Evolutionary conservation across 2,329 filamentous ascomycete species (phyloP).

Genomic region (Fusarium anguioides): DNA sequence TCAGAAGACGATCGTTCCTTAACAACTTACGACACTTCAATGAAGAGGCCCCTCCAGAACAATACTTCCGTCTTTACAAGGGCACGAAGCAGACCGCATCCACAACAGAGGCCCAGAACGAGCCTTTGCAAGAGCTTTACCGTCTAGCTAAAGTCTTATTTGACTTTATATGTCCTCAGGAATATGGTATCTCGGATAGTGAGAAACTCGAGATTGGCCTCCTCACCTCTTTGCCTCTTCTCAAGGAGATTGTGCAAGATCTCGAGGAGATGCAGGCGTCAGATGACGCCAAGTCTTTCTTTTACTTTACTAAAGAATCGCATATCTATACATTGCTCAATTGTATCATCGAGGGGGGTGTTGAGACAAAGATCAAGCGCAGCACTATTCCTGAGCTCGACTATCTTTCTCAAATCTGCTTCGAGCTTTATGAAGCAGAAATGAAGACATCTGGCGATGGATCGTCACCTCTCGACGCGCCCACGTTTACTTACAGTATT

Average conservation of each 20-base stretch:
- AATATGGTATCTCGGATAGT: slow-evolving; percentile 94
- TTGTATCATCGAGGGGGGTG: slow-evolving; percentile 95
- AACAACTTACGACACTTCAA: slow-evolving; percentile 61
- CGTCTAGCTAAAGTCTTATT: slow-evolving; percentile 94
- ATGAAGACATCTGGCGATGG: slow-evolving; percentile 66
- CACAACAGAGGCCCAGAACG: slow-evolving; percentile 85
- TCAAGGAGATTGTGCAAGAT: slow-evolving; percentile 97
- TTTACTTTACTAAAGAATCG: slow-evolving; percentile 99
- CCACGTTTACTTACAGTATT: slow-evolving; percentile 92
- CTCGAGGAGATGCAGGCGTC: slow-evolving; percentile 97
- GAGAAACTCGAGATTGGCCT: slow-evolving; percentile 99
- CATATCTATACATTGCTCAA: slow-evolving; percentile 99
- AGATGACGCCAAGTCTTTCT: slow-evolving; percentile 92
- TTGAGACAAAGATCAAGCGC: slow-evolving; percentile 95
- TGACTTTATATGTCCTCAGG: slow-evolving; percentile 97
- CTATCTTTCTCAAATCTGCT: slow-evolving; percentile 97
- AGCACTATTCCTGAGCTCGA: slow-evolving; percentile 97
- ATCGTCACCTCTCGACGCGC: slow-evolving; percentile 60
- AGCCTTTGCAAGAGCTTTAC: slow-evolving; percentile 92
- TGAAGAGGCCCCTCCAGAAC: slow-evolving; percentile 69
- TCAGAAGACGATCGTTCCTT: slow-evolving; percentile 70
- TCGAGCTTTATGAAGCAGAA: slow-evolving; percentile 96
- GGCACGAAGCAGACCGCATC: slow-evolving; percentile 74
- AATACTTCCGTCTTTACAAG: slow-evolving; percentile 92
- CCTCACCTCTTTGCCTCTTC: slow-evolving; percentile 88